phyloP scores from a whole-genome alignment of 2,329 filamentous ascomycete genomes.

The Sclerotinia minor region DNA sequence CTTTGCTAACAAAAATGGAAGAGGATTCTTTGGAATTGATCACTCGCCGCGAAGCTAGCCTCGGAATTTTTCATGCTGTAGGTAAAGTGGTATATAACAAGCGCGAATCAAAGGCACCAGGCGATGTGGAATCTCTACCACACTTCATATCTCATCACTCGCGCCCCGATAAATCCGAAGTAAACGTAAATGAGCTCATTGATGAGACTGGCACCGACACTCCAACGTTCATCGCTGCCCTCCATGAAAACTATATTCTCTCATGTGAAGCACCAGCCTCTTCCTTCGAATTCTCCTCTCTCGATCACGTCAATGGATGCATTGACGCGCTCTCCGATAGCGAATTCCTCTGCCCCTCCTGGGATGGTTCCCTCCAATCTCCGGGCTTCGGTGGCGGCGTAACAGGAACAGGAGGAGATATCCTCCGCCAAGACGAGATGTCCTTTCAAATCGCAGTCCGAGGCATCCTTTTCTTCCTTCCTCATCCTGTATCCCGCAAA shows the following conservation, averaged over 20 bases:
- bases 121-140: constrained; percentile 58
- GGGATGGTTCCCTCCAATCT: constrained; percentile 66
- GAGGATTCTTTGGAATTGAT: constrained; percentile 76
- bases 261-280: constrained; percentile 68
- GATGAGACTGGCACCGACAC: constrained; percentile 93
- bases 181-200: constrained; percentile 73
- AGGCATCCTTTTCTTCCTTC: constrained; percentile 81
- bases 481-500: constrained; percentile 79
- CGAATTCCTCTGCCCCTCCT: constrained; percentile 77
- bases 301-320: constrained; percentile 81
- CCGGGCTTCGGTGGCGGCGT: constrained; percentile 52
- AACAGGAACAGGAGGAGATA: constrained; percentile 64
- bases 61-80: constrained; percentile 95
- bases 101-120: constrained; percentile 57
- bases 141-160: constrained; percentile 57
- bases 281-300: constrained; percentile 57
- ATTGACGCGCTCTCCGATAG: constrained; percentile 84
- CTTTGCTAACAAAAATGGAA: constrained; percentile 69
- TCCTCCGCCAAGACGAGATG: constrained; percentile 88
- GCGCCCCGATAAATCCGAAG: constrained; percentile 63
- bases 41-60: constrained; percentile 80
- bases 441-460: constrained; percentile 88
- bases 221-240: constrained; percentile 81
- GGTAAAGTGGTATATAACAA: constrained; percentile 98
- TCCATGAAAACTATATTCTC: constrained; percentile 90